Percentiles rank a stretch among this genome's conserved stretches.
phyloP scores from a whole-genome alignment of 192 early-diverging fungal species.

The Backusella psychrophila region DNA sequence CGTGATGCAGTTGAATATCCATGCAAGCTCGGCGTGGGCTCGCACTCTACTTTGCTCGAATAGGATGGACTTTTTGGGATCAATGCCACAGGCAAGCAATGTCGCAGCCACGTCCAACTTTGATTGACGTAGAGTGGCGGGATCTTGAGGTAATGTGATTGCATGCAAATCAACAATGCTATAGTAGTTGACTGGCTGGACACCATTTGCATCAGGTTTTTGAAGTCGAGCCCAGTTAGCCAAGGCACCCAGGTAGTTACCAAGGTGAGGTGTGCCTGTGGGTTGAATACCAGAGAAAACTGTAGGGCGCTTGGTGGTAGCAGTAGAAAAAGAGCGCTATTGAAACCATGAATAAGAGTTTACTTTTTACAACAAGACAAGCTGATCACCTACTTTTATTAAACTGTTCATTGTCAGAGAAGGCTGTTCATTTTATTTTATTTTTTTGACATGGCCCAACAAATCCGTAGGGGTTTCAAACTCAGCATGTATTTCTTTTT shows the following conservation, averaged over 20 bases:
- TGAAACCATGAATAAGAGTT: background rate
- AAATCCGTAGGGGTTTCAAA: background rate
- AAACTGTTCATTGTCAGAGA: conserved; percentile 5
- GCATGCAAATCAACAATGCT: conserved; percentile 92
- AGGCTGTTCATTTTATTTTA: background rate
- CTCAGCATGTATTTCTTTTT: background rate
- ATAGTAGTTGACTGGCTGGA: conserved; percentile 53
- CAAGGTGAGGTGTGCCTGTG: conserved; percentile 89
- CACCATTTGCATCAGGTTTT: conserved; percentile 11
- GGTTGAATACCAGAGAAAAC: conserved; percentile 93
- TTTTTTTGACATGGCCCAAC: background rate
- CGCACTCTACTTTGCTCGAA: conserved; percentile 84
- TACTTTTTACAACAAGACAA: background rate
- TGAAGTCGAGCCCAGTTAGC: conserved; percentile 85
- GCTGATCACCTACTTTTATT: background rate
- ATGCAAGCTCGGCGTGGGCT: conserved; percentile 78
- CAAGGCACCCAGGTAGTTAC: conserved; percentile 92
- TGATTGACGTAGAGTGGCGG: conserved; percentile 56
- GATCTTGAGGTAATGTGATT: conserved; percentile 73
- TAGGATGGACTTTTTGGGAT: conserved; percentile 65
- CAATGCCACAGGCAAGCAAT: conserved; percentile 83
- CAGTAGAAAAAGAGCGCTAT: conserved; percentile 5
- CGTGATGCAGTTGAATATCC: conserved; percentile 86
- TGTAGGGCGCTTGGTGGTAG: background rate
- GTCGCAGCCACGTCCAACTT: conserved; percentile 73